Evolutionary conservation across 768 basidiomycete genomes (phyloP).

Genomic region (Tephrocybe sp.): DNA sequence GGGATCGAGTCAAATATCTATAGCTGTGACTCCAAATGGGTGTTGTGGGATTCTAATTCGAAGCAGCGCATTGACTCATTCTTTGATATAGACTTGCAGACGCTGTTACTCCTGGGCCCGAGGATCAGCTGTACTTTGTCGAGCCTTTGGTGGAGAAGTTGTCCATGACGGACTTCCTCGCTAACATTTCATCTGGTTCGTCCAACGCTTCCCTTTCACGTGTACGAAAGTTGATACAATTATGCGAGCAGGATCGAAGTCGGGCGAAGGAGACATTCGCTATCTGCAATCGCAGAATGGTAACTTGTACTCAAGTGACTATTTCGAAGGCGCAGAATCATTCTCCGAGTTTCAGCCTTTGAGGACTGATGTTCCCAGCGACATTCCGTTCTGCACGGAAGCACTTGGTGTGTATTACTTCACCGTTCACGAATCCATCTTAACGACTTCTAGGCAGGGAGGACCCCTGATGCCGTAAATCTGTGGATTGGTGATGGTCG

Average conservation of each 20-base stretch:
- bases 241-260: conserved; percentile 2
- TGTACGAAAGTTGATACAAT: not conserved
- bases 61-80: conserved; percentile 7
- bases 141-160: conserved; percentile 74
- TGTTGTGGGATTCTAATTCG: conserved; percentile 28
- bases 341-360: conserved; percentile 64
- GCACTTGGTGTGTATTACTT: conserved; percentile 61
- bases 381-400: conserved; percentile 74
- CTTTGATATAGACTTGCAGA: conserved; percentile 63
- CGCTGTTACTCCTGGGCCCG: conserved; percentile 55
- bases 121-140: conserved; percentile 65
- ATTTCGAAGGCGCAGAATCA: conserved; percentile 32
- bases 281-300: conserved; percentile 95
- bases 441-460: conserved; percentile 35
- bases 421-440: not conserved
- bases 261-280: conserved; percentile 36
- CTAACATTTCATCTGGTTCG: conserved; percentile 32
- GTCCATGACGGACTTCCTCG: conserved; percentile 59
- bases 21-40: conserved; percentile 88
- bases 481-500: conserved; percentile 84
- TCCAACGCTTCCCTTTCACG: not conserved
- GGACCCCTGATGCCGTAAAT: conserved; percentile 84
- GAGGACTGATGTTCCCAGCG: conserved; percentile 62
- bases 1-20: conserved; percentile 56
- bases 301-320: conserved; percentile 63